phyloP scores from a whole-genome alignment of 2,329 filamentous ascomycete species.

The Macrophomina phaseolina region DNA sequence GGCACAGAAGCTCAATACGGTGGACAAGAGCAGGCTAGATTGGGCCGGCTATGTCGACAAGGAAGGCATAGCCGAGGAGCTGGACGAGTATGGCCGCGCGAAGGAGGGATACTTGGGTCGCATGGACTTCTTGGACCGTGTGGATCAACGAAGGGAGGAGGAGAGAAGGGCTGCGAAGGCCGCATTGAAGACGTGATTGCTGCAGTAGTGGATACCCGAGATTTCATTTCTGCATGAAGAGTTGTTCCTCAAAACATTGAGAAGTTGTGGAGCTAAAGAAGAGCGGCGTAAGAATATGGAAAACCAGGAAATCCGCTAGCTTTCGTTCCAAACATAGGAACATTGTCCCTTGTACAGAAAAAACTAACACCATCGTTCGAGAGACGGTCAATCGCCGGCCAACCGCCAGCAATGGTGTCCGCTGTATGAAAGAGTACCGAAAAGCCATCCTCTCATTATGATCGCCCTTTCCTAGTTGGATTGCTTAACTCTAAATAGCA shows the following conservation, averaged over 20 bases:
- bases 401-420: too few relatives aligned
- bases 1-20: constrained; percentile 67
- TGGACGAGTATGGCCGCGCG: constrained; percentile 65
- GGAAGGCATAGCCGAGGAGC: constrained; percentile 65
- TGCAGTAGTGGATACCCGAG: not conserved
- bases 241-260: too few relatives aligned
- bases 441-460: too few relatives aligned
- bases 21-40: constrained; percentile 69
- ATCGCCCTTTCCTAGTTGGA: too few relatives aligned
- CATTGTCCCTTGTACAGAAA: too few relatives aligned
- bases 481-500: constrained; percentile 14
- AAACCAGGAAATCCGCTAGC: too few relatives aligned
- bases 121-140: constrained; percentile 66
- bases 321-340: too few relatives aligned
- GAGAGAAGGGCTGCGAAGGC: constrained; percentile 60
- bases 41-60: constrained; percentile 69
- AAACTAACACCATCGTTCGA: too few relatives aligned
- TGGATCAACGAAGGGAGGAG: constrained; percentile 62
- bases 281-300: too few relatives aligned
- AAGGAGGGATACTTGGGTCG: constrained; percentile 66
- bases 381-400: too few relatives aligned
- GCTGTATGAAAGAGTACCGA: too few relatives aligned
- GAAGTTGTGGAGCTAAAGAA: too few relatives aligned
- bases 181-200: constrained; percentile 36
- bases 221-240: not conserved